These are phyloP conservation scores for Naumovozyma castellii DNA, from an alignment of 805 yeast species.

Conservation along the genomic window DNA sequence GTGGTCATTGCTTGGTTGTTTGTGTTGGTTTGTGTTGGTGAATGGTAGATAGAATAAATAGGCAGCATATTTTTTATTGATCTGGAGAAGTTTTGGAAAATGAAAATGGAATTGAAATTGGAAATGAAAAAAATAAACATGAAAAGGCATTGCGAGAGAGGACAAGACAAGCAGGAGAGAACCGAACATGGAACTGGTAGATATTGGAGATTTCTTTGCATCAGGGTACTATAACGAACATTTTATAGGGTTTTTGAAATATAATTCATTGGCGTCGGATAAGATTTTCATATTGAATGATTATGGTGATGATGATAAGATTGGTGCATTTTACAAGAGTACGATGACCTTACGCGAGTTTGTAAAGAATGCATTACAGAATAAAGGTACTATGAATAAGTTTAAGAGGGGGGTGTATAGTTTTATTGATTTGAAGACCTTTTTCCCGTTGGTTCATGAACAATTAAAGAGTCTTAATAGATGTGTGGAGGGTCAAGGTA, in stretches of 20 bases:
- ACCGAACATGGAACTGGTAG: conserved; percentile 1
- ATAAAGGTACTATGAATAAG: neutral
- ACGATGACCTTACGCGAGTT: neutral
- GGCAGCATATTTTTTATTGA: no score
- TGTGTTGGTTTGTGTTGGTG: neutral
- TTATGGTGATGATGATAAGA: conserved; percentile 1
- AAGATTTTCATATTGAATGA: neutral
- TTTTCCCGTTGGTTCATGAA: conserved; percentile 22
- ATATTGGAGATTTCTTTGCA: conserved; percentile 9
- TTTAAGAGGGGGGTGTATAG: neutral
- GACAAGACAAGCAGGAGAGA: neutral
- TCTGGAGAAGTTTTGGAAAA: neutral
- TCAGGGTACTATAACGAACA: conserved; percentile 8
- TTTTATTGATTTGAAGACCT: neutral
- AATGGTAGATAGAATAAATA: no score
- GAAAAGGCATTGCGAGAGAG: no score
- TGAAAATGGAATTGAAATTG: neutral
- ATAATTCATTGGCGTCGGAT: neutral
- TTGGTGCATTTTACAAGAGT: conserved; percentile 12
- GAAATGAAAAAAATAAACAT: no score
- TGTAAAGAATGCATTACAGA: conserved; percentile 3
- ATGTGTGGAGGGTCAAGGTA: conserved; percentile 34
- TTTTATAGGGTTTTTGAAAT: conserved; percentile 10
- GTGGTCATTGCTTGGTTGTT: neutral
- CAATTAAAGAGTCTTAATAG: conserved; percentile 41